Base-by-base conservation (phyloP, 345 rosid species). In the Ceriops tagal region DNA sequence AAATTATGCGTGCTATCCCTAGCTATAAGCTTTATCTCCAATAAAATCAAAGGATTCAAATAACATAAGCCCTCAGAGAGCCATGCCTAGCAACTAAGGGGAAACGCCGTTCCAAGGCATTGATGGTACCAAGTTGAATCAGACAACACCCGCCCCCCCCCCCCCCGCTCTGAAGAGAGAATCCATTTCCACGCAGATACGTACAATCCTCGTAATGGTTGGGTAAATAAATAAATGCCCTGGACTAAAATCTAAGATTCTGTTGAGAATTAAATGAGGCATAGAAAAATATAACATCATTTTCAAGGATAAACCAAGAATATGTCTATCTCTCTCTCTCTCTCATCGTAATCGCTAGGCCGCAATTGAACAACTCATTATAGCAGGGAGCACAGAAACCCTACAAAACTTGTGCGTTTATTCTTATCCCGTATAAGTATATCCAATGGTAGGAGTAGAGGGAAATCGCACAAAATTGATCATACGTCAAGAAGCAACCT, bases 401-500 rank as follows among this genome's bases (percentile, higher is more conserved):
- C 78, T 49, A 43, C 81, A 80, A 80, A 83, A 78, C 78, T 73
- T 71, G 34, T 1, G 57, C 37, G 66, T 66, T 62, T 83, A 80
- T 80, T 83, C 80, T 32, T 56, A 24, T 66, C 72, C 64, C 65
- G 35, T 47, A 58, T 19, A 64, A 60, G 55, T 15, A 53, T 61
- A 37, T 39, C 39, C 62, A 51, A 53, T 53, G 3, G 32, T 5
- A n/a, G 46, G 62, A 24, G 31, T 31, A 19, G 16, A 56, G 69
- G 49, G 64, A 71, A 56, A n/a, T 22, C 58, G 27, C 8, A n/a
- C 26, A 24, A 35, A 26, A 61, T 16, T 21, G 65, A 61, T 82
- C 79, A 85, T 64, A 85, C 70, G 56, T 87, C 89, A n/a, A 88
- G 87, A 15, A 90, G 90, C 39, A 87, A 77, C 79, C 93, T 83